Evolutionary conservation across 164 flowering plant genomes (phyloP).

Genomic region (Vitis cinerea): DNA sequence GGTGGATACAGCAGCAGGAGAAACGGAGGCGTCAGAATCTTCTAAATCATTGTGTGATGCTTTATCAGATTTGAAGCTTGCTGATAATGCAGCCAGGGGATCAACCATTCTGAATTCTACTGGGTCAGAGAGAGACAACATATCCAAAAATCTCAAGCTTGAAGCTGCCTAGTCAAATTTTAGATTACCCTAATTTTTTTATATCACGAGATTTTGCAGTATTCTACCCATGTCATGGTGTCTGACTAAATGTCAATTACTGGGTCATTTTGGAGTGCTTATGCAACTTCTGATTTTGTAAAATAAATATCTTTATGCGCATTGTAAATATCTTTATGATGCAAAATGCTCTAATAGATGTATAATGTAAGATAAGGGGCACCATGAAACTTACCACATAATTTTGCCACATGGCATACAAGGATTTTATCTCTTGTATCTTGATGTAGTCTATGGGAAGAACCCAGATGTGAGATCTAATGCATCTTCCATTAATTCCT

Average conservation of each 20-base stretch:
- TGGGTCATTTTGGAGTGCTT: not conserved
- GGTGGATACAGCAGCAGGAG: slow-evolving; percentile 13
- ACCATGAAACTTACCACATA: slow-evolving; percentile 24
- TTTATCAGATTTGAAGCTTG: slow-evolving; percentile 36
- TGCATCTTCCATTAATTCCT: too few species aligned
- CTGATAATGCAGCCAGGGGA: slow-evolving; percentile 18
- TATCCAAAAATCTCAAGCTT: slow-evolving; percentile 24
- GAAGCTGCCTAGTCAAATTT: slow-evolving; percentile 41
- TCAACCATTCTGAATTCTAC: slow-evolving; percentile 12
- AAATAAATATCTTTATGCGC: not conserved
- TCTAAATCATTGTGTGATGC: slow-evolving; percentile 28
- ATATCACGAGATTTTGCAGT: not conserved
- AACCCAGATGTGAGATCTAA: too few species aligned
- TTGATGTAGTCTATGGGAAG: slow-evolving; percentile 11
- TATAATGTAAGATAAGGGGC: slow-evolving; percentile 47
- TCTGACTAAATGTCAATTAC: not conserved
- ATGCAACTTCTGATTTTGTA: not conserved
- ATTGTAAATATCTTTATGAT: slow-evolving; percentile 23
- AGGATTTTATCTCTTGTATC: slow-evolving; percentile 45
- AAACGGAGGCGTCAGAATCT: slow-evolving; percentile 14
- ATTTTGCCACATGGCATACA: slow-evolving; percentile 21
- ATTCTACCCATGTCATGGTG: not conserved
- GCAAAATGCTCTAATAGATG: slow-evolving; percentile 47
- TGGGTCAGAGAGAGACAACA: slow-evolving; percentile 16
- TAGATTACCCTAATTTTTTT: not conserved